Conservation (phyloP, 768 basidiomycete species). For the Mycena galopus region DNA sequence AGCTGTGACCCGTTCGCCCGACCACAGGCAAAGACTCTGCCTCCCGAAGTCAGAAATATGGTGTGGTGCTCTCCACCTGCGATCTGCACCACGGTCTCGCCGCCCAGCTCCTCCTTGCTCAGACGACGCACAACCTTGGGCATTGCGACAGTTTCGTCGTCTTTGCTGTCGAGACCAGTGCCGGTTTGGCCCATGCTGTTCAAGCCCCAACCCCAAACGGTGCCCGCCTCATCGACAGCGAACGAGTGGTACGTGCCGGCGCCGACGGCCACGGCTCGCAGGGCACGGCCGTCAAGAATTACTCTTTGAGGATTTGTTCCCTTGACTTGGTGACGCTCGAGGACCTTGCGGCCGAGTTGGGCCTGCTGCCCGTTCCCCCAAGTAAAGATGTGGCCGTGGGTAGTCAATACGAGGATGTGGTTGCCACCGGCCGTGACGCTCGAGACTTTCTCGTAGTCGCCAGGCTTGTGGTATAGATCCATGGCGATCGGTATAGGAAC, state of each 20-base stretch:
- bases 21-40: slow-evolving; percentile 90
- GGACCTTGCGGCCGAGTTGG: slow-evolving; percentile 91
- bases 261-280: slow-evolving; percentile 75
- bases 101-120: slow-evolving; percentile 70
- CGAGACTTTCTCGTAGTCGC: slow-evolving; percentile 78
- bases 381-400: slow-evolving; percentile 87
- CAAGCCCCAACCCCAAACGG: slow-evolving; percentile 96
- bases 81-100: slow-evolving; percentile 78
- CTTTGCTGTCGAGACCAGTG: slow-evolving; percentile 61
- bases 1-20: slow-evolving; percentile 88
- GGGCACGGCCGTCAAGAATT: slow-evolving; percentile 72
- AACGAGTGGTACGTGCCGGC: slow-evolving; percentile 91
- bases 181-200: slow-evolving; percentile 91
- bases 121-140: slow-evolving; percentile 77
- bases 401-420: slow-evolving; percentile 91
- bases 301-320: slow-evolving; percentile 92
- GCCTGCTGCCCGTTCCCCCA: slow-evolving; percentile 94
- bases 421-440: slow-evolving; percentile 87
- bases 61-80: slow-evolving; percentile 91
- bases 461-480: slow-evolving; percentile 69
- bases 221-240: slow-evolving; percentile 86
- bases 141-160: slow-evolving; percentile 67
- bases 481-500: slow-evolving; percentile 68
- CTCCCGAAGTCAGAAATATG: slow-evolving; percentile 86
- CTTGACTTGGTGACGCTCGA: slow-evolving; percentile 89